A percentile compares a stretch with the other conserved stretches of the same genome.
Evolutionary conservation across 2,329 filamentous ascomycete species (phyloP).

Genomic region (Fusarium sp.): DNA sequence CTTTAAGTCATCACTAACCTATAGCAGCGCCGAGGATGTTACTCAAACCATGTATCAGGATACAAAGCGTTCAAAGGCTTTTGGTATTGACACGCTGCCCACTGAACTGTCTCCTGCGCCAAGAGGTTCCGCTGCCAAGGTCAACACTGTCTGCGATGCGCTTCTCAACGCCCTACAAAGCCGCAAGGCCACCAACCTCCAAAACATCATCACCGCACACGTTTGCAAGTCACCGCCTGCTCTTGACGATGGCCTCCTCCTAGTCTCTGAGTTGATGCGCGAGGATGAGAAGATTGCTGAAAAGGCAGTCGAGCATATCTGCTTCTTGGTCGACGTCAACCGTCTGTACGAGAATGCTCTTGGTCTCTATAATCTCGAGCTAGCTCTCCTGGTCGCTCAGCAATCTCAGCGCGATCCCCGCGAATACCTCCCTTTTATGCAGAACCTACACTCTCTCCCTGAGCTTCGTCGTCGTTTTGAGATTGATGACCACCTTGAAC

Average conservation of each 20-base stretch:
- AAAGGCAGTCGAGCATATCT: slow-evolving; percentile 94
- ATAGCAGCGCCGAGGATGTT: slow-evolving; percentile 84
- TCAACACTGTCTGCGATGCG: slow-evolving; percentile 90
- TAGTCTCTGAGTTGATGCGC: slow-evolving; percentile 81
- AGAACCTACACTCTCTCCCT: slow-evolving; percentile 82
- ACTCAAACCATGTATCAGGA: slow-evolving; percentile 94
- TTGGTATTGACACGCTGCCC: slow-evolving; percentile 7
- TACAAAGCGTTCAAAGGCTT: slow-evolving; percentile 67
- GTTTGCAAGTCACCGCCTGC: slow-evolving; percentile 95
- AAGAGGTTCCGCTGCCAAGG: slow-evolving; percentile 65
- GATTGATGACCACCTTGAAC: slow-evolving; percentile 89
- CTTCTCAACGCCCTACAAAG: slow-evolving; percentile 77
- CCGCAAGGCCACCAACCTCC: slow-evolving; percentile 75
- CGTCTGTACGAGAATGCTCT: slow-evolving; percentile 90
- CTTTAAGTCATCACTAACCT: slow-evolving; percentile 45
- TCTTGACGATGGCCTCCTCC: slow-evolving; percentile 82
- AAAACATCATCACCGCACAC: slow-evolving; percentile 94
- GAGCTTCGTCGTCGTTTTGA: slow-evolving; percentile 79
- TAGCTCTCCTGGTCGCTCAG: slow-evolving; percentile 91
- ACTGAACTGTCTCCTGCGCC: slow-evolving; percentile 28
- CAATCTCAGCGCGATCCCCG: slow-evolving; percentile 95
- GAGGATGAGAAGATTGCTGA: slow-evolving; percentile 81
- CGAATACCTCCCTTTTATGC: slow-evolving; percentile 95
- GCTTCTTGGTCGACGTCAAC: slow-evolving; percentile 95
- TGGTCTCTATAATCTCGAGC: slow-evolving; percentile 90